Base-by-base conservation (phyloP, 2,329 filamentous ascomycete species). In the Cladobotryum protrusum region DNA sequence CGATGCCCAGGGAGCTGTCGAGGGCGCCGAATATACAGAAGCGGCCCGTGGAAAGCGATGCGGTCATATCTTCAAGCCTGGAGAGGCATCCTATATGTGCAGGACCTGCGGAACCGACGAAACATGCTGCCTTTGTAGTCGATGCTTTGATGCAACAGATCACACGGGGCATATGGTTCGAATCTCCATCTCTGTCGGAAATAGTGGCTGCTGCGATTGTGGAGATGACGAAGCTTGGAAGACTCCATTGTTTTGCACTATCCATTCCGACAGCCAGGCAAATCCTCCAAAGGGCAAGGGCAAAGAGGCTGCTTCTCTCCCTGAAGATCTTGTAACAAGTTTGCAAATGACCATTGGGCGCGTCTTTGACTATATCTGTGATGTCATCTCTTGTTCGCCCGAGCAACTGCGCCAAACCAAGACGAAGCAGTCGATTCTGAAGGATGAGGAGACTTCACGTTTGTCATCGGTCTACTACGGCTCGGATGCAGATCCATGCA, bases 171-270 rank as follows among this genome's bases (percentile, higher is more conserved):
- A 99, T 68, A 88, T 89, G 72, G 91, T 97, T 49, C 86, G 87
- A 61, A 89, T 99, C 52, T 87, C 79, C 51, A 83, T 96, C 43
- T 95, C 90, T 1, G 82, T 87, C 2, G 92, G 92, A 6, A 96
- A 96, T 64, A 93, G 87, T 62, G 92, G 92, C 41, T 97, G 95
- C 72, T 99, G 93, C 68, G 93, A 99, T 69, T 99, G 93, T 64
- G 93, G 93, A 52, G 93, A 99, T 64, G 82, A 86, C 17, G 95
- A 99, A 68, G 95, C 93, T 11, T 99, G 95, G 92, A 83, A 83
- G 64, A 75, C 83, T 43, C 90, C 91, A 40, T 78, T 97, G 56
- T 85, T 88, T 64, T 99, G 93, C 72, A 92, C 90, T 34, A 97
- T 99, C 61, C 93, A 99, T 65, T 92, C 89, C 39, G 77, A 84